phyloP scores from a whole-genome alignment of 2,329 filamentous ascomycete genomes.

The Zopfia rhizophila region DNA sequence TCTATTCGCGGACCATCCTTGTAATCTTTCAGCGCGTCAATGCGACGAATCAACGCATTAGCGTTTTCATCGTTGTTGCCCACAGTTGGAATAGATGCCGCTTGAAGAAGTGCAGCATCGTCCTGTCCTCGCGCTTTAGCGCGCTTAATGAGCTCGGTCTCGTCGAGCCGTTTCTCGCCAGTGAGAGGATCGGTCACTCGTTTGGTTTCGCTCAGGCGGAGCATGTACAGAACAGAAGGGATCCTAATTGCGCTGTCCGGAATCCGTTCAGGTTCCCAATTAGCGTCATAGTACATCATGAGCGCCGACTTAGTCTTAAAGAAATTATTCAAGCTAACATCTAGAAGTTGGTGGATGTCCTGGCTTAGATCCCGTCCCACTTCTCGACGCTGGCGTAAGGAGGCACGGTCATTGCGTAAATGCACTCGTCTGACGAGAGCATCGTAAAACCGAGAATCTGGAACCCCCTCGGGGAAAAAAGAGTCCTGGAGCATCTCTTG shows the following conservation, averaged over 20 bases:
- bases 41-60: slow-evolving; percentile 4
- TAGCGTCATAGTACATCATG: slow-evolving; percentile 27
- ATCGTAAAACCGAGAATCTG: slow-evolving; percentile 11
- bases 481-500: slow-evolving; percentile 24
- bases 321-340: slow-evolving; percentile 21
- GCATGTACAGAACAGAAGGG: slow-evolving; percentile 20
- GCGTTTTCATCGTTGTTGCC: slow-evolving; percentile 1
- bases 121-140: slow-evolving; percentile 19
- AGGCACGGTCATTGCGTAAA: slow-evolving; percentile 6
- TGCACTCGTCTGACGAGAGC: slow-evolving; percentile 11
- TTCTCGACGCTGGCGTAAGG: slow-evolving; percentile 17
- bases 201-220: slow-evolving; percentile 17
- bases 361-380: slow-evolving; percentile 9
- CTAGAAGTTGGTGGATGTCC: slow-evolving; percentile 21
- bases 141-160: slow-evolving; percentile 24
- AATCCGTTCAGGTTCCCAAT: slow-evolving; percentile 26
- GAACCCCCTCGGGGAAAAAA: slow-evolving; percentile 25
- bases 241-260: slow-evolving; percentile 24
- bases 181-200: slow-evolving; percentile 15
- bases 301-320: slow-evolving; percentile 23
- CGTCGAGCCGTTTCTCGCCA: slow-evolving; percentile 17
- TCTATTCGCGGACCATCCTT: slow-evolving; percentile 11
- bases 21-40: slow-evolving; percentile 17
- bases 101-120: slow-evolving; percentile 18
- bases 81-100: slow-evolving; percentile 14